phyloP scores from a whole-genome alignment of 805 yeast genomes.

The Ogataea nitratoaversa region DNA sequence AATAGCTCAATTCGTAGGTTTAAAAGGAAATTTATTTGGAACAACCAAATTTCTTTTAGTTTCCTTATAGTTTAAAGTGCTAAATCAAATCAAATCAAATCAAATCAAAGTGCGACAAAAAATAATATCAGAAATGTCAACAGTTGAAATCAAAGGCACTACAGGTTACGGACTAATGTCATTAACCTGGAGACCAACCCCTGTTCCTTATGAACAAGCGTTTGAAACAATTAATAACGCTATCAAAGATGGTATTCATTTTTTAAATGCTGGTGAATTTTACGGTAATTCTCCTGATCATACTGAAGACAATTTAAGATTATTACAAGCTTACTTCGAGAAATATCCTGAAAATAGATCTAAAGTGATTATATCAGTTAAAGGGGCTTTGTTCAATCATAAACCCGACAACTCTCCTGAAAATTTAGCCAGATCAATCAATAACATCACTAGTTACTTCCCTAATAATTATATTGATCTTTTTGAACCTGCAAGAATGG shows the following conservation, averaged over 20 bases:
- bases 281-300: slow-evolving; percentile 51
- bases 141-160: slow-evolving; percentile 15
- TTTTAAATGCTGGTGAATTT: slow-evolving; percentile 75
- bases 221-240: slow-evolving; percentile 52
- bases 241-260: slow-evolving; percentile 41
- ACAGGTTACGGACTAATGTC: slow-evolving; percentile 82
- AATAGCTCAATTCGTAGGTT: no score
- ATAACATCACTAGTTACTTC: slow-evolving; percentile 35
- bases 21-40: no score
- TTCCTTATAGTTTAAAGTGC: no score
- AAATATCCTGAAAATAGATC: slow-evolving; percentile 51
- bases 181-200: slow-evolving; percentile 63
- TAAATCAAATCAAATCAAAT: no score
- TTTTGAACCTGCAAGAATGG: slow-evolving; percentile 74
- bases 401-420: slow-evolving; percentile 50
- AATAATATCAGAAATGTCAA: no score
- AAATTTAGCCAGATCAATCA: slow-evolving; percentile 44
- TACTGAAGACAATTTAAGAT: slow-evolving; percentile 47
- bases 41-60: no score
- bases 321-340: slow-evolving; percentile 54
- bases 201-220: slow-evolving; percentile 50
- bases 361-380: slow-evolving; percentile 58
- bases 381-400: slow-evolving; percentile 53
- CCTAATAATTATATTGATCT: slow-evolving; percentile 45
- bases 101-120: no score